Base-by-base conservation (phyloP, 2,329 filamentous ascomycete species). In the Ophiocordyceps camponoti-saundersi region DNA sequence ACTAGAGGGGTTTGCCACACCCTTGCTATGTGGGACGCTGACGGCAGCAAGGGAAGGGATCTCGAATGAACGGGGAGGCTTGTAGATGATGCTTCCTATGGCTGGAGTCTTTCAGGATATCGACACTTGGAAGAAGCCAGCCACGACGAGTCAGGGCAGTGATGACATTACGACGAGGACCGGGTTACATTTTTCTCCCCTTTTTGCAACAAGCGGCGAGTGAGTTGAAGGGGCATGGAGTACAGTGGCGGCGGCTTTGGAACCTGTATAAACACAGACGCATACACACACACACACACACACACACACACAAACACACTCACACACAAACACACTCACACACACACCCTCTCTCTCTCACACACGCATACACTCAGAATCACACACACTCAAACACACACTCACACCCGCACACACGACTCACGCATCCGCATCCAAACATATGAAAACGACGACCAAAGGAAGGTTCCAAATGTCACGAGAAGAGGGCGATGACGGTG, bases 1-100 rank as follows among this genome's bases (percentile, higher is more conserved):
- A 62, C 53, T 64, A 63, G 60, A 55, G 51, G 49, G 51, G 53
- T 36, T 44, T 46, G 44, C 48, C 49, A 47, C 48, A 36, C n/a
- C 21, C 42, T 15, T 44, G 39, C 42, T 26, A 26, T 29, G 34
- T 36, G 46, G 39, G 46, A 47, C 32, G 32, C 32, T 34, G 32
- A 34, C 16, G 5, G 32, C 32, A 13, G 11, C 32, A 16, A 13
- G 13, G 32, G 32, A 11, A 13, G 32, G 32, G 23, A 26, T 4
- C 4, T 26, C 5, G 8, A 26, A 4, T 4, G 23, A 8, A 8
- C 23, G 23, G 8, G 23, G 8, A 8, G 23, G 23, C 5, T 26
- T 8, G 23, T 26, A 13, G 16, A 34, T 12, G 32, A 16, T 34
- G 32, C 32, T 34, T 16, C 32, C 32, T 34, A 16, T 11, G 32